A percentile compares a stretch with the other conserved stretches of the same genome.
These are phyloP conservation scores for Clarireedia paspali DNA, from an alignment of 2,329 filamentous ascomycete genomes.

Conservation along the genomic window DNA sequence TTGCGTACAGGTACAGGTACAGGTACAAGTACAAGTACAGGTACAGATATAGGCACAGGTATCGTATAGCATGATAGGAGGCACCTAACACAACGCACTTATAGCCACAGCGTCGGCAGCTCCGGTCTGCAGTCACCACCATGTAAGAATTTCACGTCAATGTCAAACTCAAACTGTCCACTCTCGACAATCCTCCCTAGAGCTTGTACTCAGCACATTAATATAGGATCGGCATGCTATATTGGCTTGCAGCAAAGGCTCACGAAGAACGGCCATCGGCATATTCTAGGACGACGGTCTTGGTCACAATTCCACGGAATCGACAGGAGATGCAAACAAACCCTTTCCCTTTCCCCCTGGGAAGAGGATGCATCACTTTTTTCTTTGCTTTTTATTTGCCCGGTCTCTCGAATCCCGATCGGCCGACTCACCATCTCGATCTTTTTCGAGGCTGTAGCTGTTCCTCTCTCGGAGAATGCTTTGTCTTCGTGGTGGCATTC, in stretches of 20 bases:
- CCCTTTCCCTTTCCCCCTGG: neutral
- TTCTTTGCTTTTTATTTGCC: neutral
- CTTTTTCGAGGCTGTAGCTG: neutral
- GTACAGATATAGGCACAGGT: no score
- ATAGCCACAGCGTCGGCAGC: conserved; percentile 7
- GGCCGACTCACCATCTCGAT: no score
- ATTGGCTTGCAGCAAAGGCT: conserved; percentile 6
- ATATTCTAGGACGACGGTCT: neutral
- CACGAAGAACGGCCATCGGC: conserved; percentile 7
- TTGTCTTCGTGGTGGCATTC: neutral
- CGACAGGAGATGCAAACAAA: neutral
- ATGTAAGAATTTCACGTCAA: neutral
- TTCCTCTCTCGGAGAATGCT: neutral
- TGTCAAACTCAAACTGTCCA: neutral
- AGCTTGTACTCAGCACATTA: neutral
- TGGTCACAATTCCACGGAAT: no score
- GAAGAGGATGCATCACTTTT: neutral
- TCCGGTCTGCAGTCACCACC: conserved; percentile 2
- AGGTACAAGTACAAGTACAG: no score
- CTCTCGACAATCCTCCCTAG: neutral
- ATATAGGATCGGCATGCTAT: conserved; percentile 3
- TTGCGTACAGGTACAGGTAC: neutral
- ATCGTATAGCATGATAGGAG: neutral
- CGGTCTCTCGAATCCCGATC: no score
- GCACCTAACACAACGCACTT: neutral